These are phyloP conservation scores for Nigrospora oryzae DNA, from an alignment of 2,329 filamentous ascomycete genomes.

Conservation along the genomic window DNA sequence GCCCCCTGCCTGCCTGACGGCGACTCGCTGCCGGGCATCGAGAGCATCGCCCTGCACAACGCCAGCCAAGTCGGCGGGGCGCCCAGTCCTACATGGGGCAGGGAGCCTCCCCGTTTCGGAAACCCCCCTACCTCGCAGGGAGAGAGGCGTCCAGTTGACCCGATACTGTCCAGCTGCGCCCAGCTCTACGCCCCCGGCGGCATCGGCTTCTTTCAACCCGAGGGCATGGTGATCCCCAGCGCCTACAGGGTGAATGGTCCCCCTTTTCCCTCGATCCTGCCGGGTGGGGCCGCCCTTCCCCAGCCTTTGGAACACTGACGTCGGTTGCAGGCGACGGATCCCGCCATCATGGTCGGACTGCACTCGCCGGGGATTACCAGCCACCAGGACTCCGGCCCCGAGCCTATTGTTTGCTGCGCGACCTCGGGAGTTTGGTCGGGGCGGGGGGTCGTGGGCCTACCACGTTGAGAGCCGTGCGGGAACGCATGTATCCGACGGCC, in stretches of 20 bases:
- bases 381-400: constrained; percentile 15
- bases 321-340: constrained; percentile 11
- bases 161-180: constrained; percentile 14
- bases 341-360: constrained; percentile 21
- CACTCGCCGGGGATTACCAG: constrained; percentile 18
- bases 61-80: background rate
- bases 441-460: no score
- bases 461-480: no score
- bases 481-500: no score
- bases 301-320: no score
- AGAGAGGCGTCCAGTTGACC: background rate
- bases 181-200: constrained; percentile 23
- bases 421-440: no score
- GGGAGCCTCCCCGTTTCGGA: constrained; percentile 31
- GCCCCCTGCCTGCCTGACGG: background rate
- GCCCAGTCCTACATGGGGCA: constrained; percentile 4
- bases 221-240: constrained; percentile 20
- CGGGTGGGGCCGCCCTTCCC: background rate
- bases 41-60: background rate
- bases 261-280: background rate
- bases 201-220: constrained; percentile 19
- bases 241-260: constrained; percentile 23
- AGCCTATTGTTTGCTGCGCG: background rate
- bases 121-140: background rate
- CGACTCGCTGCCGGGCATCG: background rate